A percentile compares a stretch with the other conserved stretches of the same genome.
Conservation (phyloP, 495 filamentous ascomycete species). For the Jackrogersella multiformis region DNA sequence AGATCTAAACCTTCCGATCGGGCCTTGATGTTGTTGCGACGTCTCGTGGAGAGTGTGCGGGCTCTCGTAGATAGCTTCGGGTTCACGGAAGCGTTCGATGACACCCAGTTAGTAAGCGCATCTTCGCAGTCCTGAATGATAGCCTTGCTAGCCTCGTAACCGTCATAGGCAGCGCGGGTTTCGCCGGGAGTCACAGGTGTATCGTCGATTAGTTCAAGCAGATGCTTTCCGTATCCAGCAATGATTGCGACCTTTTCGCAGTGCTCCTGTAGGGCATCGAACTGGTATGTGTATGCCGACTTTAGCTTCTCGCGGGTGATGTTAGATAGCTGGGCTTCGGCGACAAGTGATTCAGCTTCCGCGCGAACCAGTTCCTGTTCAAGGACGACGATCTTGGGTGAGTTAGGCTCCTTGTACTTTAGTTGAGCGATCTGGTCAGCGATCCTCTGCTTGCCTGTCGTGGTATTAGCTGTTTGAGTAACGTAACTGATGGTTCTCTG, state of each 20-base stretch:
- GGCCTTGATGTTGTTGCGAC: conserved; percentile 72
- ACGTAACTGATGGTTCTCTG: neutral
- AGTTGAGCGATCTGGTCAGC: conserved; percentile 98
- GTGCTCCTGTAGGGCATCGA: conserved; percentile 96
- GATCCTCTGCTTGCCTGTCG: conserved; percentile 94
- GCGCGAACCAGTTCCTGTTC: conserved; percentile 98
- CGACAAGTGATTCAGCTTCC: conserved; percentile 96
- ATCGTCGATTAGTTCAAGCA: conserved; percentile 94
- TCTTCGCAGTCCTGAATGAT: conserved; percentile 99
- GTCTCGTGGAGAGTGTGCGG: conserved; percentile 85
- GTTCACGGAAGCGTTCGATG: conserved; percentile 84
- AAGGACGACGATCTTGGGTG: conserved; percentile 94
- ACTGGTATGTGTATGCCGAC: conserved; percentile 97
- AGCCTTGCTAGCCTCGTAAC: conserved; percentile 97
- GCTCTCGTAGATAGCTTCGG: conserved; percentile 86
- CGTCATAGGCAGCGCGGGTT: conserved; percentile 95
- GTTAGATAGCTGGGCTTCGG: conserved; percentile 97
- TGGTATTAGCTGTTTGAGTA: conserved; percentile 11
- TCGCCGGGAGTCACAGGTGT: conserved; percentile 97
- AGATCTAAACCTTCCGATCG: conserved; percentile 77
- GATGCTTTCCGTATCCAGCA: conserved; percentile 95
- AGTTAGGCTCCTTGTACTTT: conserved; percentile 99
- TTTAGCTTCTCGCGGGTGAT: conserved; percentile 99
- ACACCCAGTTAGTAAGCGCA: conserved; percentile 94
- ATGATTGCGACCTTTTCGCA: conserved; percentile 99